A percentile compares a stretch with the other conserved stretches of the same genome.
Conservation (phyloP, 2,329 filamentous ascomycete genomes). For the Thelonectria discophora region DNA sequence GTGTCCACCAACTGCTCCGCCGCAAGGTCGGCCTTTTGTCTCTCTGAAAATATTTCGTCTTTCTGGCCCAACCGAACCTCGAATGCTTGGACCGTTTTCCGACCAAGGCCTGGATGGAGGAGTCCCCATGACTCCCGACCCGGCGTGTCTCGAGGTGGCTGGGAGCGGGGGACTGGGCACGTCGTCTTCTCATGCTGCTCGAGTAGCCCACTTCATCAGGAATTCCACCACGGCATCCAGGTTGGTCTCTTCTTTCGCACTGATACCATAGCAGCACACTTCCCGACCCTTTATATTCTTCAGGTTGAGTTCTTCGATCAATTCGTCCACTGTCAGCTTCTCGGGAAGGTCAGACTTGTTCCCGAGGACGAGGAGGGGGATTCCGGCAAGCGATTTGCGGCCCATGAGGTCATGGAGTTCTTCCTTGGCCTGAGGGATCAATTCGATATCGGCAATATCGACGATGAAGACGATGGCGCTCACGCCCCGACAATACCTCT, state of each 20-base stretch:
- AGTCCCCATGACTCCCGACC: conserved; percentile 1
- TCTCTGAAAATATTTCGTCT: conserved; percentile 12
- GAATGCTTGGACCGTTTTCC: conserved; percentile 3
- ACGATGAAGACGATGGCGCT: conserved; percentile 99
- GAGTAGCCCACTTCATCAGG: conserved; percentile 88
- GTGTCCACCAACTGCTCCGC: conserved; percentile 34
- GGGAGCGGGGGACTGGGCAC: conserved; percentile 3
- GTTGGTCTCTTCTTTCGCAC: conserved; percentile 98
- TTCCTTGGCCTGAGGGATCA: conserved; percentile 85
- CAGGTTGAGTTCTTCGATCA: conserved; percentile 92
- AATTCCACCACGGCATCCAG: conserved; percentile 96
- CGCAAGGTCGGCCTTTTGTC: conserved; percentile 29
- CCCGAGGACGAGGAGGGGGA: conserved; percentile 91
- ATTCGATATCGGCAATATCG: conserved; percentile 86
- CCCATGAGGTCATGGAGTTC: conserved; percentile 90
- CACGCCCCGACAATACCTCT: conserved; percentile 96
- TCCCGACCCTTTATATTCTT: conserved; percentile 90
- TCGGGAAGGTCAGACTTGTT: conserved; percentile 97
- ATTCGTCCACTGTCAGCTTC: conserved; percentile 90
- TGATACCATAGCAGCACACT: conserved; percentile 98
- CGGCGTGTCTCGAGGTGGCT: conserved; percentile 1
- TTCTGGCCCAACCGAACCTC: conserved; percentile 6
- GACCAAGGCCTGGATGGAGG: neutral
- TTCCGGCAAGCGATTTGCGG: conserved; percentile 85
- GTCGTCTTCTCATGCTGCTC: conserved; percentile 58